A percentile compares a stretch with the other conserved stretches of the same genome.
Evolutionary conservation across 140 eudicot genomes (phyloP).

Genomic region (Senecio squalidus): DNA sequence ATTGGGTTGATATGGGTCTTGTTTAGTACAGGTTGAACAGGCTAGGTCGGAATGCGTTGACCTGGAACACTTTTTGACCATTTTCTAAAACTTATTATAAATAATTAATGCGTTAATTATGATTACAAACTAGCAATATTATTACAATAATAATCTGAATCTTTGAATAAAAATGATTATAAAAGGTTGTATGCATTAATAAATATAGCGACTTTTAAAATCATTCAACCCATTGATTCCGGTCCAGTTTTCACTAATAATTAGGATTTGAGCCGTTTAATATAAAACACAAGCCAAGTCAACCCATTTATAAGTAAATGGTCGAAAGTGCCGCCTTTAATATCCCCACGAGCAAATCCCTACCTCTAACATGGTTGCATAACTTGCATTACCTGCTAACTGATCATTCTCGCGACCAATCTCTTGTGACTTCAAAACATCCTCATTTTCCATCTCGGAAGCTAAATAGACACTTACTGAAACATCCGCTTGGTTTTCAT

Average conservation of each 20-base stretch:
- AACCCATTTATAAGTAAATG: neutral
- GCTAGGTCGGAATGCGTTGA: neutral
- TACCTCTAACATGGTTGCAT: neutral
- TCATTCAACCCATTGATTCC: neutral
- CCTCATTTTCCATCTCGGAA: constrained; percentile 15
- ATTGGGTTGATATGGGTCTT: neutral
- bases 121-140: neutral
- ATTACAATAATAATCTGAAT: neutral
- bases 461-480: constrained; percentile 26
- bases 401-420: neutral
- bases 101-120: neutral
- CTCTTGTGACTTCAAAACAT: constrained; percentile 15
- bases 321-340: too few relatives aligned
- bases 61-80: neutral
- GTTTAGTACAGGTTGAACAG: too few relatives aligned
- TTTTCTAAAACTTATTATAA: neutral
- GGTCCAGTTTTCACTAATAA: neutral
- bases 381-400: constrained; percentile 16
- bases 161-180: neutral
- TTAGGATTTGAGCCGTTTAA: too few relatives aligned
- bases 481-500: constrained; percentile 18
- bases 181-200: neutral
- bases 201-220: neutral
- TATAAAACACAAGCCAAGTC: too few relatives aligned
- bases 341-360: neutral